Base-by-base conservation (phyloP, 768 basidiomycete genomes). In the Stropharia rugosoannulata region DNA sequence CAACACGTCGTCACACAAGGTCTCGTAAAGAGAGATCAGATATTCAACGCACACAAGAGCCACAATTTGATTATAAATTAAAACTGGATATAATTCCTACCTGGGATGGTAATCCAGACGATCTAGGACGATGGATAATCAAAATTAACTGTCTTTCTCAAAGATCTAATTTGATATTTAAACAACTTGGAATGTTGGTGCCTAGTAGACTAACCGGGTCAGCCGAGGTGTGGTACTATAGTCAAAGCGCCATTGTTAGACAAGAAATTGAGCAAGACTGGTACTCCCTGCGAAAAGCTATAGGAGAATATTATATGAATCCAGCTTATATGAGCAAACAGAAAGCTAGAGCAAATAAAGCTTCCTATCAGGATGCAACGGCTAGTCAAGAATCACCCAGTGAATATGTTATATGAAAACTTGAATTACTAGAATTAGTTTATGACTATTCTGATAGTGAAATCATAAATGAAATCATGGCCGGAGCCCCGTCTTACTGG, bases 381-480 rank as follows among this genome's bases (percentile, higher is more conserved):
- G 3, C 3, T 12, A n/a, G 8, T 41, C 7, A 19, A 6, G 18
- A 19, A n/a, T 41, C 10, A 6, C 29, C 29, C 6, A 32, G 40
- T 19, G 40, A 19, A 15, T 41, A 41, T 12, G 7, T 41, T 3
- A 19, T 41, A 6, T 1, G 40, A 5, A n/a, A 15, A 15, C 5
- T 9, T 41, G 15, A 41, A 41, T 19, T 41, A 15, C 10, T 41
- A 1, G 5, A 9, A 15, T 1, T 6, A 41, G 18, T 15, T 1
- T 19, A 41, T n/a, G 18, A 12, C 1, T 41, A 22, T 4, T 2
- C 22, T 1, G 40, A 19, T 12, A 9, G 15, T 2, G 40, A 41
- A 5, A 2, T 41, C 1, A 75, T 75, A 12, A 56, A 62, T 13
- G 69, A 73, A 47, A 62, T 75, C 11, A 73, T 74, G 72, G 64